Evolutionary conservation across 2,329 filamentous ascomycete genomes (phyloP), one percentile per base, ranked within the genome.

Genomic region (Elsinoe australis): DNA sequence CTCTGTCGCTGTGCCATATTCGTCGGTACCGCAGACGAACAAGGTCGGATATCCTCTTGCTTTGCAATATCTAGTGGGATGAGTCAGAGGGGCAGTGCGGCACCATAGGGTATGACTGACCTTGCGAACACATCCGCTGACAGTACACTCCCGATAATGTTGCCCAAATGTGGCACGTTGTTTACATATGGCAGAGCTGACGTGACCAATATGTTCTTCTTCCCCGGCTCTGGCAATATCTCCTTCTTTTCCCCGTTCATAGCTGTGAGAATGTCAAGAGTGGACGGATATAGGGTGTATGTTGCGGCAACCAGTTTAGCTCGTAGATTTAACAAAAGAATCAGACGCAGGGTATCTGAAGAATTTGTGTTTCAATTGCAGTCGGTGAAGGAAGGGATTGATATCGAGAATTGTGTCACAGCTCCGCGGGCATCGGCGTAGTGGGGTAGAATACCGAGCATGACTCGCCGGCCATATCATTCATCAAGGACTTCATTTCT

Each of bases 1-100:
- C 69, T 95, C 90, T 24, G 89, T 95, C 17, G 90, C 89, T 9
- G 90, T 96, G 50, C 90, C 90, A 66, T 95, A 96, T 69, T 96
- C 87, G 70, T 95, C 90, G 45, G 82, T 86, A 50, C 88, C 88
- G 67, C 89, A 94, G 56, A 95, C 75, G 65, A 81, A 95, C 44
- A 95, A 76, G 1, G 87, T 94, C 56, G 80, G 85, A 61, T 83
- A 76, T 49, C 83, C 85, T 59, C 87, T 79, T 34, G 85, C 82
- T 66, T 87, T 87, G 70, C 83, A 85, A 69, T 84, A 94, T 56
- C 81, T 80, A 33, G 44, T 57, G 9, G 28, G 17, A 14, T 41
- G n/a, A 56, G 54, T 39, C 49, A 53, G 36, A n/a, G 32, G 19
- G 19, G 12, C 17, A 22, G 12, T 9, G 18, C 24, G 14, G 35